Base-by-base conservation (phyloP, 805 yeast genomes). In the Yarrowia sp. region DNA sequence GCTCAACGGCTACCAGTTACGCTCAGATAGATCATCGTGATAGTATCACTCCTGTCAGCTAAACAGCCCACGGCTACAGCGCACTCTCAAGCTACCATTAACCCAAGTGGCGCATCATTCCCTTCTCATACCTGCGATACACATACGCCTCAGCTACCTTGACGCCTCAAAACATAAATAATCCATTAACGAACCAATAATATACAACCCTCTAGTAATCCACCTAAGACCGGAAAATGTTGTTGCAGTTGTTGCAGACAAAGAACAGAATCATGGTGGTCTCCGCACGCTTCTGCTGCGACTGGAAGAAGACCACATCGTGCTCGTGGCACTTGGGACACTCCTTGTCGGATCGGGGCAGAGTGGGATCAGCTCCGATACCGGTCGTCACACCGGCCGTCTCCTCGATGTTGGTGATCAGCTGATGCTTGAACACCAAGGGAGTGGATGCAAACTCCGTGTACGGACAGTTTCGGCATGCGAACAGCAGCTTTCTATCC, bases 381-480 rank as follows among this genome's bases (percentile, higher is more conserved):
- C 93, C 98, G 72, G 89, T 92, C 38, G 94, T 96, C 61, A 89
- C 96, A 69, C 98, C 98, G 0, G 98, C 98, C 1, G 97, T 93
- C 72, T 90, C 97, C 71, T 74, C 97, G 66, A 93, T 90, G 69
- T 88, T 87, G 13, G 97, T 84, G 67, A 90, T 87, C 76, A 93
- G 81, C 76, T 94, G 98, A 73, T 94, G 96, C 67, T 97, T 81
- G 73, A 90, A 74, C 36, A 94, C 96, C 71, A 87, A 83, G 31
- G 97, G 86, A 67, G 88, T 83, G 62, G 86, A 91, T 0, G 98
- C 97, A 65, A 88, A 81, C 74, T 94, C 98, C 4, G 96, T 89
- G 74, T 93, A 93, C 58, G 90, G 84, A 72, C 99, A 94, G 71
- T 93, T 92, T 71, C 99, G 85, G 76, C 99, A 94, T 63, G 96